A percentile compares a stretch with the other conserved stretches of the same genome.
These are phyloP conservation scores for Neurospora sp. DNA, from an alignment of 2,329 filamentous ascomycete genomes.

Conservation along the genomic window DNA sequence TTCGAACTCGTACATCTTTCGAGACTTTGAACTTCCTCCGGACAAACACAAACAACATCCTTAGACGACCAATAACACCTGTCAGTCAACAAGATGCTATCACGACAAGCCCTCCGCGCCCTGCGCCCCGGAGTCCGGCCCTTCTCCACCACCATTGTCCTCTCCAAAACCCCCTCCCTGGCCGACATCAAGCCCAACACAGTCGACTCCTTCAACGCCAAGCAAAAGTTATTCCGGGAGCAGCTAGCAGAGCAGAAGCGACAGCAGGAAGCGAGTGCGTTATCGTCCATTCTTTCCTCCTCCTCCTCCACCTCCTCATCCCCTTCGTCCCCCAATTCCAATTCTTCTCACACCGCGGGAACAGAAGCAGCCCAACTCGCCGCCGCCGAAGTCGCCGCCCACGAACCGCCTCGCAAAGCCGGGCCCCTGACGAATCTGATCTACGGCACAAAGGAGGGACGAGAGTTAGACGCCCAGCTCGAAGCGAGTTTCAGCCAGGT, in stretches of 20 bases:
- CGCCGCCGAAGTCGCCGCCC: slow-evolving; percentile 46
- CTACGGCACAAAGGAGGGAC: slow-evolving; percentile 92
- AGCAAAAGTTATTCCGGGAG: slow-evolving; percentile 81
- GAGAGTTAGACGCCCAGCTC: slow-evolving; percentile 89
- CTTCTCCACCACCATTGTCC: slow-evolving; percentile 42
- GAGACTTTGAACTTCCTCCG: background rate
- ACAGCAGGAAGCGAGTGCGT: slow-evolving; percentile 78
- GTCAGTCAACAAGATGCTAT: slow-evolving; percentile 31
- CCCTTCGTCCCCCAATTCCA: slow-evolving; percentile 7
- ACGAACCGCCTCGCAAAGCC: slow-evolving; percentile 54
- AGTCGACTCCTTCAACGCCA: slow-evolving; percentile 67
- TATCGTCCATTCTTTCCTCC: slow-evolving; percentile 22
- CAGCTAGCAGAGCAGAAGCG: slow-evolving; percentile 67
- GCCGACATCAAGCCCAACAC: slow-evolving; percentile 70
- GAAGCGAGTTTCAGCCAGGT: slow-evolving; percentile 94
- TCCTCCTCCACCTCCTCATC: slow-evolving; percentile 14
- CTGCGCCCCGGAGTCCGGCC: slow-evolving; percentile 31
- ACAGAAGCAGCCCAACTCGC: slow-evolving; percentile 14
- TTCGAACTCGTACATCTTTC: background rate
- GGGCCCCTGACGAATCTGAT: slow-evolving; percentile 77
- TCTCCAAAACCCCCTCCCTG: slow-evolving; percentile 58
- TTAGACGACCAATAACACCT: background rate
- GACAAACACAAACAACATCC: background rate
- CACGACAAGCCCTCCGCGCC: slow-evolving; percentile 39
- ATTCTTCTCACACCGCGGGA: slow-evolving; percentile 1